Base-by-base conservation (phyloP, 2,329 filamentous ascomycete genomes). In the Aspergillus fumigatus region DNA sequence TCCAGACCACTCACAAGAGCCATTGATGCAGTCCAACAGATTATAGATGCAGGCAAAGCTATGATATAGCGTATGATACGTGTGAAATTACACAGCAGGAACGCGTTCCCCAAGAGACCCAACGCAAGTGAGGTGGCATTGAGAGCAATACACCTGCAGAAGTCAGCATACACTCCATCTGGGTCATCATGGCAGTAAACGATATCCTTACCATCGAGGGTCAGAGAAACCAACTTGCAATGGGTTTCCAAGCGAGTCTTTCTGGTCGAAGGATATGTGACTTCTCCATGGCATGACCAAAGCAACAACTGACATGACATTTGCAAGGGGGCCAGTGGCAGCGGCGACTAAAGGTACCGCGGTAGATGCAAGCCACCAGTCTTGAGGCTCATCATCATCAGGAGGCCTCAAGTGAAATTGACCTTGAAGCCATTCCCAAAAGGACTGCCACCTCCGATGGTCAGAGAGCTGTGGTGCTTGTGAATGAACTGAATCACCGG, bases 81-180 rank as follows among this genome's bases (percentile, higher is more conserved):
- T 0, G 91, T 89, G 81, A 97, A 96, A 74, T 96, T 96, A 63
- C 94, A 83, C 0, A 97, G 80, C 1, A 97, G 80, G 59, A 91
- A 92, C 1, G 90, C 61, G 65, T 97, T 97, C 7, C 92, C 89
- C 1, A 87, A 71, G 32, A 96, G 77, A 17, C 92, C 92, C 58
- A 90, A 83, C 19, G 77, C 84, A 4, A 97, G 80, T 59, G 93
- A 92, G 2, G 87, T 79, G 3, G 88, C 89, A 67, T 97, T 97
- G 64, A 95, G 76, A 52, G 79, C 83, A 47, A 87, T 85, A 50
- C 89, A 82, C 88, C 85, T 87, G 56, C 47, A 14, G 10, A 32
- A 21, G 3, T 7, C 8, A 21, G 23, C 35, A 35, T 50, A 3
- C n/a, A 47, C 61, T 51, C 62, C 62, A 57, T 47, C n/a, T 27